A percentile compares a stretch with the other conserved stretches of the same genome.
These are phyloP conservation scores for Ustanciosporium gigantosporum DNA, from an alignment of 1,284 basidiomycete species.

Conservation along the genomic window DNA sequence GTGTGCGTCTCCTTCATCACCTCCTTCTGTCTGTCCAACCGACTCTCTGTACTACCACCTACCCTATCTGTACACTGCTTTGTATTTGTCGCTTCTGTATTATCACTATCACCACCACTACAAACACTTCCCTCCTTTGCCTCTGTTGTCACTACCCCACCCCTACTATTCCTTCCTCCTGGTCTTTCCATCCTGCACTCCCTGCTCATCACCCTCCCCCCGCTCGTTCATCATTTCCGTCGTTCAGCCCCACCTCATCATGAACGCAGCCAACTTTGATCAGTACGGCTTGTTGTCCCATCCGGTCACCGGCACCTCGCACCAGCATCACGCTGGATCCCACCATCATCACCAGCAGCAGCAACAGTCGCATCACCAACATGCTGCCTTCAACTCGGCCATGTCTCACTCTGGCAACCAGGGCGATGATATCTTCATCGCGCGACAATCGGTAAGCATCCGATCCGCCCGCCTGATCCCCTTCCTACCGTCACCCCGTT, in stretches of 20 bases:
- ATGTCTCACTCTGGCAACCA: slow-evolving; percentile 24
- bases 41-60: too few species aligned
- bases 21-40: too few species aligned
- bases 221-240: too few species aligned
- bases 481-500: not conserved
- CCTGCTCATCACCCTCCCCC: not conserved
- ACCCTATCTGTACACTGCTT: too few species aligned
- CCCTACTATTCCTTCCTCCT: not conserved
- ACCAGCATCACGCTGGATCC: slow-evolving; percentile 34
- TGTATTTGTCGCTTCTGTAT: too few species aligned
- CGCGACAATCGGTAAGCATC: slow-evolving; percentile 32
- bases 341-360: slow-evolving; percentile 40
- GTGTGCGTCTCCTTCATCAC: too few species aligned
- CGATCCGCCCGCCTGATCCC: not conserved
- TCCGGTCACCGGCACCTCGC: slow-evolving; percentile 27
- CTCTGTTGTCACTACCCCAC: too few species aligned
- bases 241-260: slow-evolving; percentile 1
- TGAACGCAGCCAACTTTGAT: slow-evolving; percentile 42
- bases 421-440: slow-evolving; percentile 41
- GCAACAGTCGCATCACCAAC: slow-evolving; percentile 25
- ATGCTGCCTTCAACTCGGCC: slow-evolving; percentile 35
- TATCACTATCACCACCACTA: too few species aligned
- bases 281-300: slow-evolving; percentile 42
- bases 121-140: not conserved
- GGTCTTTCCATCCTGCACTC: not conserved